Evolutionary conservation across 257 asterid species (phyloP).

Genomic region (Penstemon davidsonii): DNA sequence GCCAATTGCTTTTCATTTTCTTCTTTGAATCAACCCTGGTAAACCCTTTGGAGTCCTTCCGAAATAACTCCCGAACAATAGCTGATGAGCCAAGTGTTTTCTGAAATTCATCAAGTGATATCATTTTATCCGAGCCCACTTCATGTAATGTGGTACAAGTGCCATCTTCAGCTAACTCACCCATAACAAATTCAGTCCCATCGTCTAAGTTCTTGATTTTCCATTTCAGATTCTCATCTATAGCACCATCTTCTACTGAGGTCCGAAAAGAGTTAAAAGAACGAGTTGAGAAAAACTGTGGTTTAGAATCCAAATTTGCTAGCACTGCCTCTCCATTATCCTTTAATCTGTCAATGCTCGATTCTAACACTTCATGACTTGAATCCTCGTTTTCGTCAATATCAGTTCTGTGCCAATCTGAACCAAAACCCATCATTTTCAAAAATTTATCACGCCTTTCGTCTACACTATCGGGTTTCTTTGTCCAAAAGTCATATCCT

Average conservation of each 20-base stretch:
- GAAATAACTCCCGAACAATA: constrained; percentile 51
- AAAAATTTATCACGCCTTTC: constrained; percentile 67
- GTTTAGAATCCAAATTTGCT: constrained; percentile 48
- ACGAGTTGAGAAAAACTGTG: constrained; percentile 42
- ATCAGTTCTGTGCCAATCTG: constrained; percentile 32
- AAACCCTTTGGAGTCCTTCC: constrained; percentile 41
- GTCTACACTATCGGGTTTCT: constrained; percentile 54
- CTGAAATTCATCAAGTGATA: constrained; percentile 67
- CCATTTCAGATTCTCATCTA: constrained; percentile 36
- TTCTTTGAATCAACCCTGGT: constrained; percentile 38
- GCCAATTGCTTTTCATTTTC: constrained; percentile 61
- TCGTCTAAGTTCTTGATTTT: constrained; percentile 50
- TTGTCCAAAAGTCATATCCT: constrained; percentile 73
- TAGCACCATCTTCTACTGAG: constrained; percentile 33
- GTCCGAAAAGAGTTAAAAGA: constrained; percentile 42
- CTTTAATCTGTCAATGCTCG: constrained; percentile 36
- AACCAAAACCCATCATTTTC: constrained; percentile 65
- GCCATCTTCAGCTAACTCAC: constrained; percentile 48
- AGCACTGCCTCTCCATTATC: constrained; percentile 42
- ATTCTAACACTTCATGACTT: constrained; percentile 23
- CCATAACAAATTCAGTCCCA: constrained; percentile 51
- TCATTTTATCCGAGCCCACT: constrained; percentile 53
- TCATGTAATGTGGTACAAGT: constrained; percentile 44
- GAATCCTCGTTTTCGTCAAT: constrained; percentile 36
- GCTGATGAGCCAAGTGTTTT: constrained; percentile 59